These are phyloP conservation scores for Phytophthora syringae DNA, from an alignment of 352 stramenopile genomes.

Conservation along the genomic window DNA sequence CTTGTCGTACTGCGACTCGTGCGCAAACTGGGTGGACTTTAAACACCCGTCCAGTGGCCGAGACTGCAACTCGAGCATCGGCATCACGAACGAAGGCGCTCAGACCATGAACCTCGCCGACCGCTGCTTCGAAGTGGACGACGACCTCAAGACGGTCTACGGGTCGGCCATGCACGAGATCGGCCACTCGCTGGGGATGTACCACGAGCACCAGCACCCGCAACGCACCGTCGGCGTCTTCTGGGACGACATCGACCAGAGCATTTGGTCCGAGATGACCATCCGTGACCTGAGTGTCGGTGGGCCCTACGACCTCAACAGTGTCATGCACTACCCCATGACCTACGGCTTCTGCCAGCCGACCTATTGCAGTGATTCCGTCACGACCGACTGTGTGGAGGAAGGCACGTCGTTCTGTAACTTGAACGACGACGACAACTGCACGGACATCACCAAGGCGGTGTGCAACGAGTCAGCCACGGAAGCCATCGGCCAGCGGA, in stretches of 20 bases:
- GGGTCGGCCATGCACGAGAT: conserved; percentile 86
- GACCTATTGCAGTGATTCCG: conserved; percentile 48
- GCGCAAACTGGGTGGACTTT: conserved; percentile 77
- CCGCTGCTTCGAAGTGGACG: conserved; percentile 79
- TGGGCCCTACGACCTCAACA: conserved; percentile 71
- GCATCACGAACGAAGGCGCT: conserved; percentile 62
- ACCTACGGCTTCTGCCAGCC: conserved; percentile 81
- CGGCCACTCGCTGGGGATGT: conserved; percentile 75
- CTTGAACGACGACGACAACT: conserved; percentile 72
- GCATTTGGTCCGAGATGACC: conserved; percentile 77
- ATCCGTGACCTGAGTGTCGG: conserved; percentile 71
- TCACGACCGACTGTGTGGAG: conserved; percentile 56
- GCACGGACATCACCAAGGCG: conserved; percentile 59
- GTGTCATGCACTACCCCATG: conserved; percentile 85
- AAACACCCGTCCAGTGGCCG: conserved; percentile 73
- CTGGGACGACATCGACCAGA: conserved; percentile 77
- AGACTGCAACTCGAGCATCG: conserved; percentile 84
- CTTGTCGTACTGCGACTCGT: conserved; percentile 66
- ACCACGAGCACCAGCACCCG: conserved; percentile 86
- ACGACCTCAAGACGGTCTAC: conserved; percentile 74
- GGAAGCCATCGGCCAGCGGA: conserved; percentile 70
- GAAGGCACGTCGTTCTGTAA: conserved; percentile 71
- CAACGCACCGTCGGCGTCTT: conserved; percentile 73
- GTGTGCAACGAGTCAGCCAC: conserved; percentile 67
- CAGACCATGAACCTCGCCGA: conserved; percentile 81